Evolutionary conservation across 441 rosid species (phyloP), one percentile per base, ranked within the genome.

Genomic region (Breynia disticha): DNA sequence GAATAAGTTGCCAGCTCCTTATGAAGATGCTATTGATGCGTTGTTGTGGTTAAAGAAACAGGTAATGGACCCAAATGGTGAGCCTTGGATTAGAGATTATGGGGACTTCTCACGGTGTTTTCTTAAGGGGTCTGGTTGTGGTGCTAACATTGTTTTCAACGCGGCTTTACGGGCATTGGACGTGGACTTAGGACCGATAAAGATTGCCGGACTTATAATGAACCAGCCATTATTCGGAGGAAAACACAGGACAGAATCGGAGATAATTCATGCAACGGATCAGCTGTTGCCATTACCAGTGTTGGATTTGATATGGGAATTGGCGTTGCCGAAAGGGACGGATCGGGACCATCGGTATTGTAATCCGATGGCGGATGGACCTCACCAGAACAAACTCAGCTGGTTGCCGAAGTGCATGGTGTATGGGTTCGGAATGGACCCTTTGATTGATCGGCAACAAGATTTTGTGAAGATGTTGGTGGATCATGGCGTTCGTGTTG

Each of bases 181-280:
- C 24, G 32, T 48, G 48, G 76, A 72, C 19, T 7, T 79, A 17
- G 48, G 51, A 12, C 80, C 80, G 32, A 14, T 79, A 1, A 70
- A 70, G 53, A 56, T 79, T 2, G 50, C 53, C 17, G 82, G 77
- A 0, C 46, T 67, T 8, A 52, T 74, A 7, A 59, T 74, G 67
- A 74, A 74, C 56, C 82, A 76, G 1, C 80, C 85, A 2, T 17
- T 70, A 6, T 72, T 66, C 13, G 75, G 82, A 16, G 84, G 81
- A 11, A 58, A 53, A 16, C 35, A 56, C 3, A 62, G 80, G 41
- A 68, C 71, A n/a, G 52, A 53, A 42, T 65, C 80, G 7, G 81
- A 79, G 58, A 37, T 79, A 0, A 44, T 21, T 1, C 59, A 46
- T 4, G 69, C 66, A 32, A 64, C 41, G 60, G 77, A 42, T 15